phyloP scores from a whole-genome alignment of 2,329 filamentous ascomycete genomes.

The Mycocentrospora acerina region DNA sequence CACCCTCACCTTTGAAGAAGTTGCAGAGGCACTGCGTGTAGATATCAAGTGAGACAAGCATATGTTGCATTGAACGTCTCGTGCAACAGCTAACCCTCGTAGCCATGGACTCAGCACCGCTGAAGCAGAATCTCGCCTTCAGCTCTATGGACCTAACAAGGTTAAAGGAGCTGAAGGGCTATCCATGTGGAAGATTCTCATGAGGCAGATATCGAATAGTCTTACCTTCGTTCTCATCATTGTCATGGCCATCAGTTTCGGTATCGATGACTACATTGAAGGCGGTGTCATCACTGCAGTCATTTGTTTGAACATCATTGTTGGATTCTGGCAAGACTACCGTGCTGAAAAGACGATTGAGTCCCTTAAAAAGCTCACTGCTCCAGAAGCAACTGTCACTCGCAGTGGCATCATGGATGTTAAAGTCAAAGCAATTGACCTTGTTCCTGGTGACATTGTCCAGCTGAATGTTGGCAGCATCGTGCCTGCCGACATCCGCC shows the following conservation, averaged over 20 bases:
- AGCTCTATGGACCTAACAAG: conserved; percentile 68
- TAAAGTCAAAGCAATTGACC: conserved; percentile 40
- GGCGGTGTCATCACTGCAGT: conserved; percentile 64
- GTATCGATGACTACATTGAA: conserved; percentile 65
- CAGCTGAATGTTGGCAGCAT: conserved; percentile 57
- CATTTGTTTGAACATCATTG: conserved; percentile 67
- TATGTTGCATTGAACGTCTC: background rate
- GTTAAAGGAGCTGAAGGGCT: conserved; percentile 71
- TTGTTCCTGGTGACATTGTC: conserved; percentile 45
- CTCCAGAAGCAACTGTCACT: conserved; percentile 42
- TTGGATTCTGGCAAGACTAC: conserved; percentile 59
- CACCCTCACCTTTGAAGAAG: conserved; percentile 38
- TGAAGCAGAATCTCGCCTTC: conserved; percentile 66
- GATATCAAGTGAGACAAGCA: conserved; percentile 33
- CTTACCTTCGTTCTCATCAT: conserved; percentile 72
- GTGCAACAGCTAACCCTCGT: conserved; percentile 19
- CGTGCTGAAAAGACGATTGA: conserved; percentile 46
- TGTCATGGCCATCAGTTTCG: conserved; percentile 69
- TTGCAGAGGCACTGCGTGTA: conserved; percentile 39
- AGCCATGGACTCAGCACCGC: conserved; percentile 62
- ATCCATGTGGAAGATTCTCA: conserved; percentile 73
- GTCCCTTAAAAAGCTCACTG: conserved; percentile 44
- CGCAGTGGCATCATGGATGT: conserved; percentile 37
- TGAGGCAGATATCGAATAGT: conserved; percentile 77
- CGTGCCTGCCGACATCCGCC: conserved; percentile 65